Evolutionary conservation across 768 basidiomycete species (phyloP).

Genomic region (Leccinellum rugosiceps): DNA sequence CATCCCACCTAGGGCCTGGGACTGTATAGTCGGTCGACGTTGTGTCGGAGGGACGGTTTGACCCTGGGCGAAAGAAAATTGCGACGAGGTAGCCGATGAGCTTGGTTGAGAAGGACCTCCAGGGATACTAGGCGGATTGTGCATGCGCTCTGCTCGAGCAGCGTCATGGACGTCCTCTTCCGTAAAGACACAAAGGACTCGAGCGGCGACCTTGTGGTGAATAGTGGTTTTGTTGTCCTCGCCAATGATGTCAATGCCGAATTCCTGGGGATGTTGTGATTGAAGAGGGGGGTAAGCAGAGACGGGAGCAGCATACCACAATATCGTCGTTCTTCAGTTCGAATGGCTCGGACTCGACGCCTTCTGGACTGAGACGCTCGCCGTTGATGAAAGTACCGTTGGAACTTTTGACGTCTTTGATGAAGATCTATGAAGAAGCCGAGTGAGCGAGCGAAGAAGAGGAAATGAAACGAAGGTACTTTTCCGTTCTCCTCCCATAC

Average conservation of each 20-base stretch:
- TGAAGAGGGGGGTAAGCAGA: constrained; percentile 6
- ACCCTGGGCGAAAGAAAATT: constrained; percentile 43
- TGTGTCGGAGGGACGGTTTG: constrained; percentile 38
- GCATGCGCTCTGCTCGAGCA: constrained; percentile 66
- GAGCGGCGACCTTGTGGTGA: constrained; percentile 97
- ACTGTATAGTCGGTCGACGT: constrained; percentile 55
- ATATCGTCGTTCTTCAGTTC: constrained; percentile 95
- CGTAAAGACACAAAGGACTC: constrained; percentile 83
- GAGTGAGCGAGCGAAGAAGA: constrained; percentile 10
- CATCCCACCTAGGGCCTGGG: constrained; percentile 64
- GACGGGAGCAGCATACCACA: constrained; percentile 60
- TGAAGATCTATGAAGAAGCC: constrained; percentile 67
- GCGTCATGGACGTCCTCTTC: constrained; percentile 82
- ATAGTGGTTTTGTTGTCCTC: constrained; percentile 98
- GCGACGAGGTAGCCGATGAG: constrained; percentile 20
- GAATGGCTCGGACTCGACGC: constrained; percentile 86
- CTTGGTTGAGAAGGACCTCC: constrained; percentile 37
- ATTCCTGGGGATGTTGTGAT: constrained; percentile 60
- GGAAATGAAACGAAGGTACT: constrained; percentile 41
- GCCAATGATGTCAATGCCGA: constrained; percentile 97
- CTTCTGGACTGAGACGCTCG: constrained; percentile 85
- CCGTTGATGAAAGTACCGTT: constrained; percentile 99
- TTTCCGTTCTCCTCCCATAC: constrained; percentile 94
- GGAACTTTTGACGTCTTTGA: constrained; percentile 97
- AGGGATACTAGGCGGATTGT: constrained; percentile 34